Evolutionary conservation across 2,329 filamentous ascomycete genomes (phyloP).

Genomic region (Hypoxylon rubiginosum): DNA sequence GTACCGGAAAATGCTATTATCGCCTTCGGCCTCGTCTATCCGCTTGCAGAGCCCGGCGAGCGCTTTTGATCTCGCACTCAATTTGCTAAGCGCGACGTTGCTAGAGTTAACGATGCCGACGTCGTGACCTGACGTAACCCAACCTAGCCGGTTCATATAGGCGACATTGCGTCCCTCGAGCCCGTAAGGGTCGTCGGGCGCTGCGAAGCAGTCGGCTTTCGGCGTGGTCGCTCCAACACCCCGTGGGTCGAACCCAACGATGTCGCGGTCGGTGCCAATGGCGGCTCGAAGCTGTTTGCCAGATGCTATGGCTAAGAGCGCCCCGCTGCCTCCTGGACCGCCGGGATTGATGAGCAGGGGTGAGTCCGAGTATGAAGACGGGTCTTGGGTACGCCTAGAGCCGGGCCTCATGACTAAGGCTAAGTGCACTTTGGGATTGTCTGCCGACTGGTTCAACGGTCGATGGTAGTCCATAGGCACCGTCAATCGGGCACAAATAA

Average conservation of each 20-base stretch:
- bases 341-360: slow-evolving; percentile 62
- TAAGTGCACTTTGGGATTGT: slow-evolving; percentile 55
- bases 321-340: slow-evolving; percentile 61
- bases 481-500: slow-evolving; percentile 60
- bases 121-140: slow-evolving; percentile 49
- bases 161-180: slow-evolving; percentile 49
- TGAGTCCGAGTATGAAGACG: slow-evolving; percentile 52
- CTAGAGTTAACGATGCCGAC: slow-evolving; percentile 55
- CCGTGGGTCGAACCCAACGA: slow-evolving; percentile 64
- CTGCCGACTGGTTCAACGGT: slow-evolving; percentile 53
- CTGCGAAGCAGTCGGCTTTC: slow-evolving; percentile 56
- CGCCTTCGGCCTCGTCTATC: slow-evolving; percentile 48
- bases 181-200: slow-evolving; percentile 38
- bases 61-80: slow-evolving; percentile 49
- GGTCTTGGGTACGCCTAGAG: slow-evolving; percentile 48
- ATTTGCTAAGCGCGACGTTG: slow-evolving; percentile 49
- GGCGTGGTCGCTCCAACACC: slow-evolving; percentile 59
- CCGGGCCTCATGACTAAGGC: slow-evolving; percentile 54
- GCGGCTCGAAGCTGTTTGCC: slow-evolving; percentile 53
- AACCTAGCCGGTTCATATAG: slow-evolving; percentile 53
- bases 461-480: slow-evolving; percentile 63
- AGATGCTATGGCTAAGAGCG: slow-evolving; percentile 44
- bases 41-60: slow-evolving; percentile 52
- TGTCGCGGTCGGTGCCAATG: slow-evolving; percentile 57
- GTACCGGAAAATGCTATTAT: slow-evolving; percentile 53